Evolutionary conservation across 2,329 filamentous ascomycete species (phyloP).

Genomic region (Fusarium kyushuense): DNA sequence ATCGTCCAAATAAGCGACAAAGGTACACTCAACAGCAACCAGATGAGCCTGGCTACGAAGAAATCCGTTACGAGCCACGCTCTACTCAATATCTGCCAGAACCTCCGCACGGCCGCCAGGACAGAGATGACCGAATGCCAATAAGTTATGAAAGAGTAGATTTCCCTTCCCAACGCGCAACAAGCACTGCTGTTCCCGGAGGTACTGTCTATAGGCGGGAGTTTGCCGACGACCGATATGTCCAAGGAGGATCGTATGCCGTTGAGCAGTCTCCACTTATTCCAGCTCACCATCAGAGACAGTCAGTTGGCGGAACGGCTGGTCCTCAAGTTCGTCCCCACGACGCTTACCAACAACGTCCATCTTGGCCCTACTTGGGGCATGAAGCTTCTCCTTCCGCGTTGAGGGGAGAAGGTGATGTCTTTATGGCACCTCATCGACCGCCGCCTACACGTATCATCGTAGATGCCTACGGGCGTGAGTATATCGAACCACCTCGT

Average conservation of each 20-base stretch:
- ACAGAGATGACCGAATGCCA: constrained; percentile 50
- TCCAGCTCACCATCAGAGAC: constrained; percentile 51
- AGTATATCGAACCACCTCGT: constrained; percentile 73
- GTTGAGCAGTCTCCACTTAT: constrained; percentile 55
- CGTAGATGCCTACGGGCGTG: constrained; percentile 84
- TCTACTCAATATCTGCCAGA: constrained; percentile 53
- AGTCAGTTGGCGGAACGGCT: constrained; percentile 27
- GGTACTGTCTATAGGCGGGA: constrained; percentile 51
- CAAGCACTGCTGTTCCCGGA: constrained; percentile 45
- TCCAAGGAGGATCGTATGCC: constrained; percentile 49
- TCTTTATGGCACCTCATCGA: constrained; percentile 64
- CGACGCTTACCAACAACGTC: constrained; percentile 57
- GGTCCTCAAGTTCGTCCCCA: constrained; percentile 58
- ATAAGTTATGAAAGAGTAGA: constrained; percentile 51
- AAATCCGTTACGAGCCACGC: constrained; percentile 59
- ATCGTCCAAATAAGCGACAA: constrained; percentile 68
- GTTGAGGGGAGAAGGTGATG: constrained; percentile 62
- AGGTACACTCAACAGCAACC: constrained; percentile 60
- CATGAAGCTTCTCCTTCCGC: constrained; percentile 60
- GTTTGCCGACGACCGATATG: constrained; percentile 51
- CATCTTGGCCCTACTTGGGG: constrained; percentile 58
- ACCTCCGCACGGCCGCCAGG: constrained; percentile 48
- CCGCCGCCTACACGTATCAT: constrained; percentile 75
- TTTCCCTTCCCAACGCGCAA: constrained; percentile 44
- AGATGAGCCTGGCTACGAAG: constrained; percentile 48